A percentile compares a stretch with the other conserved stretches of the same genome.
Conservation (phyloP, 768 basidiomycete species). For the Steccherinum ochraceum region DNA sequence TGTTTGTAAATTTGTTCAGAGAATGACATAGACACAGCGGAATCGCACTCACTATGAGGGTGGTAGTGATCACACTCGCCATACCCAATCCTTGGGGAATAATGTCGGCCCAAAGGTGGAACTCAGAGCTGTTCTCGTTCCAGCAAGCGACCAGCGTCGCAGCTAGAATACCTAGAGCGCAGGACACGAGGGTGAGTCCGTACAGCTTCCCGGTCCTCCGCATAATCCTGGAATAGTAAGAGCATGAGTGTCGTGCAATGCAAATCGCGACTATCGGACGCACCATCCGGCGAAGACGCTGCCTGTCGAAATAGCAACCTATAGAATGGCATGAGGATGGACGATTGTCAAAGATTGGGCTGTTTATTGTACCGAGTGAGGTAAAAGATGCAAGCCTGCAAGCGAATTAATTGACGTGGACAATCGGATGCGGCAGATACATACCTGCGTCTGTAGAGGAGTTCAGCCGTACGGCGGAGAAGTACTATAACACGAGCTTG, state of each 20-base stretch:
- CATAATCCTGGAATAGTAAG: slow-evolving; percentile 69
- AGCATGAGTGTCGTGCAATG: slow-evolving; percentile 14
- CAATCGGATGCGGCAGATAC: slow-evolving; percentile 16
- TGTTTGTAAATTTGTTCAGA: slow-evolving; percentile 23
- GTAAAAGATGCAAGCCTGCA: slow-evolving; percentile 77
- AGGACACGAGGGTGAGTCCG: slow-evolving; percentile 60
- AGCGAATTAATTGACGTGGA: neutral
- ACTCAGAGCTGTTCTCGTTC: slow-evolving; percentile 51
- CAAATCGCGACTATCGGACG: slow-evolving; percentile 3
- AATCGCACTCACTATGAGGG: slow-evolving; percentile 60
- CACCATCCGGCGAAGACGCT: slow-evolving; percentile 87
- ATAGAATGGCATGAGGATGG: slow-evolving; percentile 6
- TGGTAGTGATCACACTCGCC: slow-evolving; percentile 80
- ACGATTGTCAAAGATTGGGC: slow-evolving; percentile 15
- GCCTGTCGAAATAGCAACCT: slow-evolving; percentile 79
- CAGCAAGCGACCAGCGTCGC: slow-evolving; percentile 59
- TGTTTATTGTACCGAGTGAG: slow-evolving; percentile 87
- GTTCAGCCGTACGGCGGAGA: slow-evolving; percentile 69
- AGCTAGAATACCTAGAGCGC: slow-evolving; percentile 53
- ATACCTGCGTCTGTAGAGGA: slow-evolving; percentile 67
- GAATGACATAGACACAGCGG: neutral
- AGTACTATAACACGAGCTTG: slow-evolving; percentile 64
- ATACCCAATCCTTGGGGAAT: slow-evolving; percentile 81
- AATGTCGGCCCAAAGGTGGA: slow-evolving; percentile 73
- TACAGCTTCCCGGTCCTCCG: slow-evolving; percentile 83